phyloP scores from a whole-genome alignment of 805 yeast species.

The Lipomyces spencermartinsiae region DNA sequence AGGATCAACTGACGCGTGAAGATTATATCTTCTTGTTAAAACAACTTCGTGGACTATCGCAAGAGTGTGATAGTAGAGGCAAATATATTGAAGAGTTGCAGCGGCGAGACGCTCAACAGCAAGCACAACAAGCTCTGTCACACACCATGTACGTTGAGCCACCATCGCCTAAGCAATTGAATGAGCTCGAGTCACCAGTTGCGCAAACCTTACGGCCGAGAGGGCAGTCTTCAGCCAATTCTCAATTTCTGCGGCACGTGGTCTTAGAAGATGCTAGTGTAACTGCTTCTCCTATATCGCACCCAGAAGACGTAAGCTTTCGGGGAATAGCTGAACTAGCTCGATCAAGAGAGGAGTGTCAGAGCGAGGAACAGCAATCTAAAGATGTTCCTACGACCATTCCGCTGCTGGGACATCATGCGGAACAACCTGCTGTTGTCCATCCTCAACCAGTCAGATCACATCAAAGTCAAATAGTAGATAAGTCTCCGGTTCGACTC shows the following conservation, averaged over 20 bases:
- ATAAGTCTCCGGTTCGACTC: not conserved
- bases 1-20: constrained; percentile 6
- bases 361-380: not conserved
- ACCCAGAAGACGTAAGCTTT: not conserved
- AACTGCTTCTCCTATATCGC: not conserved
- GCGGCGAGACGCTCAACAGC: not conserved
- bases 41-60: constrained; percentile 25
- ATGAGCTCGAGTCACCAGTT: not conserved
- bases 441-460: not conserved
- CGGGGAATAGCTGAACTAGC: not conserved
- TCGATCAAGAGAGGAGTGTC: not conserved
- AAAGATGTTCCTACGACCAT: not conserved
- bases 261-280: not conserved
- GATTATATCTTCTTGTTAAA: constrained; percentile 26
- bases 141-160: constrained; percentile 12
- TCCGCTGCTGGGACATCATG: not conserved
- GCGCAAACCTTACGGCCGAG: not conserved
- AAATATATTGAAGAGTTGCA: constrained; percentile 13
- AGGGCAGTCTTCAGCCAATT: not conserved
- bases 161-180: not conserved
- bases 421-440: not conserved
- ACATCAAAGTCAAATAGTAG: not conserved
- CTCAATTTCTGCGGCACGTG: constrained; percentile 1
- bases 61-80: constrained; percentile 30
- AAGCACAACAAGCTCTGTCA: not conserved